Evolutionary conservation across 768 basidiomycete species (phyloP), one percentile per base, ranked within the genome.

Genomic region (Sistotremastrum niveocremeum): DNA sequence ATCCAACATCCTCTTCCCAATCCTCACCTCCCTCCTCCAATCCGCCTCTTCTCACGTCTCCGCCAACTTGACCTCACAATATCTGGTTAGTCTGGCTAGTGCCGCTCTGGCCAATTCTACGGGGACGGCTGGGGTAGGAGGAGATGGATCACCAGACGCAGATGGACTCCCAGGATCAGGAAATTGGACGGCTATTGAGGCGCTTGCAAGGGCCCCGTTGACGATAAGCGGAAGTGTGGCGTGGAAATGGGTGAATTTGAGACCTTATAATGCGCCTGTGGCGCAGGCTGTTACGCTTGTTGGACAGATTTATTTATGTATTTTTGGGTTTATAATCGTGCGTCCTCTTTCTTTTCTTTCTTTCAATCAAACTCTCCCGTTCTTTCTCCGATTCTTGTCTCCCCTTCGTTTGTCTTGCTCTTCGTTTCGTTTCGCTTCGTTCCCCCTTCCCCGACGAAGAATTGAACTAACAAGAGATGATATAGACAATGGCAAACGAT

Each of bases 261-360:
- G 47, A 53, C 39, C n/a, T 20, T 11, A 8, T n/a, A 57, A 54
- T 9, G 50, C 60, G 2, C 56, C 63, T 1, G 63, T 68, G 4
- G 67, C 68, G 0, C 58, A 60, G 8, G 70, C 69, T 3, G 62
- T 70, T 41, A 66, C 64, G 2, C 62, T 71, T 5, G 71, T 73
- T 46, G 71, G 63, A 5, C 56, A 60, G 43, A 65, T 65, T 34
- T 66, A 60, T 49, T 39, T 60, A 33, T 50, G 49, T 39, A 58
- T 60, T 34, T 60, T 60, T 39, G 39, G 56, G 51, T 41, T 52
- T 42, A 42, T 43, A 28, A 40, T 58, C 55, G 40, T 40, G 38
- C 40, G 33, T 44, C 33, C 45, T 41, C 7, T 50, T 37, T 8
- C 36, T 9, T 31, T 6, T 44, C 20, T 9, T 43, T 41, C 8